phyloP scores from a whole-genome alignment of 1,284 basidiomycete genomes.

The Papiliotrema nemorosa region DNA sequence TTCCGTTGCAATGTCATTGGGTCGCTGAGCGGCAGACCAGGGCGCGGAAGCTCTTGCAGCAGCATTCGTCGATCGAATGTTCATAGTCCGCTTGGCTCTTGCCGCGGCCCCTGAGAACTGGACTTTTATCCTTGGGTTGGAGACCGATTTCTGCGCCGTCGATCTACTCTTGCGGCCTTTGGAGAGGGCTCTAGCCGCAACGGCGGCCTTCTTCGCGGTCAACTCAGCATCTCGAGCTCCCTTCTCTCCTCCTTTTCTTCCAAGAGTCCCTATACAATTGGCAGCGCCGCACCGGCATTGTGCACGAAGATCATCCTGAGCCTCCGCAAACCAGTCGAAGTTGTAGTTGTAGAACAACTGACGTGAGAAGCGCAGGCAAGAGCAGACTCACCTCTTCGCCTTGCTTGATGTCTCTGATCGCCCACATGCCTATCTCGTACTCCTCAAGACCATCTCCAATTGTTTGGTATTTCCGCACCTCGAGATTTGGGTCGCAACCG shows the following conservation, averaged over 20 bases:
- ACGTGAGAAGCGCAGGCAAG: too few relatives aligned
- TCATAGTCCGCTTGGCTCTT: background rate
- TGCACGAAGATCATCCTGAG: slow-evolving; percentile 34
- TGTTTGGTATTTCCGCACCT: slow-evolving; percentile 46
- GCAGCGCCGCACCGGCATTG: slow-evolving; percentile 47
- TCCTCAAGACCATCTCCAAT: slow-evolving; percentile 49
- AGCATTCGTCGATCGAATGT: background rate
- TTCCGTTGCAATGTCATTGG: background rate
- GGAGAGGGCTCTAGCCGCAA: background rate
- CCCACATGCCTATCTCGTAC: slow-evolving; percentile 51
- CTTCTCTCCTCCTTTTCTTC: slow-evolving; percentile 36
- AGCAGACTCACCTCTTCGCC: slow-evolving; percentile 49
- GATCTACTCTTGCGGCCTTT: slow-evolving; percentile 4
- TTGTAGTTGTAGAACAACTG: slow-evolving; percentile 50
- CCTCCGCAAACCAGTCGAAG: slow-evolving; percentile 41
- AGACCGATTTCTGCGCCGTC: slow-evolving; percentile 5
- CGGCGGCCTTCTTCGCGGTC: slow-evolving; percentile 2
- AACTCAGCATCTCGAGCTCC: slow-evolving; percentile 16
- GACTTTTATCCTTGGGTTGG: background rate
- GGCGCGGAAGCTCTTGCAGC: background rate
- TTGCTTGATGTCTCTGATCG: slow-evolving; percentile 46
- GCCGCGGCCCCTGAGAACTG: background rate
- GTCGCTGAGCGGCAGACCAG: too few relatives aligned
- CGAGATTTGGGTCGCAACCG: slow-evolving; percentile 49
- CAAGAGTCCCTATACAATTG: slow-evolving; percentile 47